Conservation (phyloP, 2,329 filamentous ascomycete genomes). For the Chaetomium strumarium region DNA sequence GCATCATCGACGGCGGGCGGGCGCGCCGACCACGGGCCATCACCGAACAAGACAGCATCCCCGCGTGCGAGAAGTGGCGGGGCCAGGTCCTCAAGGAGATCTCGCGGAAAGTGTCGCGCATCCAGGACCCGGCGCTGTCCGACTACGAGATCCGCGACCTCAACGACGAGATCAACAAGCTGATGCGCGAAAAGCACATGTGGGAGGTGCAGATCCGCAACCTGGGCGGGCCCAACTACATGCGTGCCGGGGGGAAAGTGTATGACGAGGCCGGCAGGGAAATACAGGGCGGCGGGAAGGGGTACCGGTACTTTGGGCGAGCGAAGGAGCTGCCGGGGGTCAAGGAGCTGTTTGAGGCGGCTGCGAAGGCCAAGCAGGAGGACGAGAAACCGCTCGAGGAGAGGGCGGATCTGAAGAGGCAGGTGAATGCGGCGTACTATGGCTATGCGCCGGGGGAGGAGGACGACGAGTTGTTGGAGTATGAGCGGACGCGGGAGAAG, state of each 20-base stretch:
- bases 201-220: conserved; percentile 98
- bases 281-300: conserved; percentile 71
- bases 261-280: conserved; percentile 70
- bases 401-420: conserved; percentile 62
- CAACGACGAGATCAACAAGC: conserved; percentile 98
- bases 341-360: conserved; percentile 89
- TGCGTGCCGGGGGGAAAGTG: conserved; percentile 64
- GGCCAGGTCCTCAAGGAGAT: conserved; percentile 97
- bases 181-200: conserved; percentile 98
- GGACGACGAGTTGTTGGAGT: conserved; percentile 70
- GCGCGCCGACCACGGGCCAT: conserved; percentile 87
- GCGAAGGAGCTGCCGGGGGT: conserved; percentile 88
- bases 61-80: conserved; percentile 93
- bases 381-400: conserved; percentile 59
- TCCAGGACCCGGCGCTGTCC: conserved; percentile 84
- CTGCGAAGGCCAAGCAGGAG: conserved; percentile 55
- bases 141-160: conserved; percentile 97
- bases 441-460: conserved; percentile 92
- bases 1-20: conserved; percentile 89
- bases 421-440: conserved; percentile 92
- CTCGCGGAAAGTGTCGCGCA: conserved; percentile 90
- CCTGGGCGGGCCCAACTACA: conserved; percentile 95
- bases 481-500: conserved; percentile 77
- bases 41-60: conserved; percentile 77
- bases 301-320: conserved; percentile 90